These are phyloP conservation scores for Ceratobasidium sp. DNA, from an alignment of 1,284 basidiomycete species.

Conservation along the genomic window DNA sequence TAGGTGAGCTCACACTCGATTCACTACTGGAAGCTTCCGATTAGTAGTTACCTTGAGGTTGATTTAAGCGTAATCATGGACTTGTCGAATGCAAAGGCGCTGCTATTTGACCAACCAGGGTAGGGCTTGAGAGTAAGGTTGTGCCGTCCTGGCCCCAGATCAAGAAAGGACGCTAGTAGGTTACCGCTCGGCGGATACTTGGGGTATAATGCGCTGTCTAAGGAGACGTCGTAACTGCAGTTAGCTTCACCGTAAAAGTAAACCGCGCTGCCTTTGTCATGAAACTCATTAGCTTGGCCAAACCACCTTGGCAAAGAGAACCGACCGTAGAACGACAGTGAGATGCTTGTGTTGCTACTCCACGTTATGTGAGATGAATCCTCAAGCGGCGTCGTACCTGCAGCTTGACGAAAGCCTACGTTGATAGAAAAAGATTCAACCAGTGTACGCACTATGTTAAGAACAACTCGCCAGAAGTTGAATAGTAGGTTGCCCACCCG, in stretches of 20 bases:
- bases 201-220: slow-evolving; percentile 1
- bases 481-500: slow-evolving; percentile 27
- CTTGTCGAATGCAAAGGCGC: slow-evolving; percentile 25
- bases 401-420: slow-evolving; percentile 13
- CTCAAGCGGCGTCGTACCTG: not conserved
- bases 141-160: not conserved
- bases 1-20: not conserved
- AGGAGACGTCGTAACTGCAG: slow-evolving; percentile 1
- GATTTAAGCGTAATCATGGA: not conserved
- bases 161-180: not conserved
- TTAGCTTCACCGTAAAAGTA: slow-evolving; percentile 21
- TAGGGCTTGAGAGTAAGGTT: slow-evolving; percentile 4
- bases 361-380: slow-evolving; percentile 33
- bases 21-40: not conserved
- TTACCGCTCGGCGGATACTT: not conserved
- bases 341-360: slow-evolving; percentile 2
- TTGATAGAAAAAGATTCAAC: too few species aligned
- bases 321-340: slow-evolving; percentile 10
- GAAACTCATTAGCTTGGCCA: too few species aligned
- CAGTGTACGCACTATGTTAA: too few species aligned
- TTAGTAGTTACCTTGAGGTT: not conserved
- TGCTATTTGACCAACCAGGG: not conserved
- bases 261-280: not conserved
- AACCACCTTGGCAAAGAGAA: too few species aligned
- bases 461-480: slow-evolving; percentile 1